Evolutionary conservation across 2,329 filamentous ascomycete species (phyloP), one percentile per base, ranked within the genome.

Genomic region (Pseudocercospora fijiensis): DNA sequence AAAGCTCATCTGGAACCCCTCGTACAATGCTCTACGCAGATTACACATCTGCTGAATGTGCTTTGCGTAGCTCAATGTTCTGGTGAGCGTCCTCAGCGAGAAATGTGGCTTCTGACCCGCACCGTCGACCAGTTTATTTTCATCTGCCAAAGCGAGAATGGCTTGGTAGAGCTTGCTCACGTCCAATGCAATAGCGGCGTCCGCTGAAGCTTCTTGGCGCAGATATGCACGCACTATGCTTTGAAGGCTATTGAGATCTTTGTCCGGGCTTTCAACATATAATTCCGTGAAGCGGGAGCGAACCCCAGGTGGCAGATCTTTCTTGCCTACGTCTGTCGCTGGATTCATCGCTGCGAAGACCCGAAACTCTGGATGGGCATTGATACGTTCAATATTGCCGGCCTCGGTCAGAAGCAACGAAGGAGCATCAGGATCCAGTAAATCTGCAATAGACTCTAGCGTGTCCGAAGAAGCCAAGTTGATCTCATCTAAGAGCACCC

Each of bases 331-430:
- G 79, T 99, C 95, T 2, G 95, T 99, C 4, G 95, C 95, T 28
- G 95, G 95, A 73, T 99, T 99, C 95, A 99, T 99, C 27, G 96
- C 95, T 58, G 91, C 96, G 74, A 99, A 99, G 13, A 99, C 90
- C 43, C 95, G 88, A 76, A 99, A 99, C 68, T 96, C 88, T 0
- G 92, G 89, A 76, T 99, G 94, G 0, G 93, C 95, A 65, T 88
- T 84, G 37, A 99, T 88, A 68, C 93, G 87, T 76, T 98, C 92
- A 49, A 96, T 91, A 70, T 95, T 92, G 41, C 95, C 95, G 43
- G 92, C 95, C 79, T 99, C 95, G 0, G 93, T 93, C 7, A 99
- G 84, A 4, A 99, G 80, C 52, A 99, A 88, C 0, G 91, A 97
- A 1, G 94, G 94, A 0, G 83, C 82, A 65, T 86, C 86, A 9